A percentile compares a stretch with the other conserved stretches of the same genome.
Evolutionary conservation across 2,329 filamentous ascomycete genomes (phyloP).

Genomic region (Colletotrichum coccodes): DNA sequence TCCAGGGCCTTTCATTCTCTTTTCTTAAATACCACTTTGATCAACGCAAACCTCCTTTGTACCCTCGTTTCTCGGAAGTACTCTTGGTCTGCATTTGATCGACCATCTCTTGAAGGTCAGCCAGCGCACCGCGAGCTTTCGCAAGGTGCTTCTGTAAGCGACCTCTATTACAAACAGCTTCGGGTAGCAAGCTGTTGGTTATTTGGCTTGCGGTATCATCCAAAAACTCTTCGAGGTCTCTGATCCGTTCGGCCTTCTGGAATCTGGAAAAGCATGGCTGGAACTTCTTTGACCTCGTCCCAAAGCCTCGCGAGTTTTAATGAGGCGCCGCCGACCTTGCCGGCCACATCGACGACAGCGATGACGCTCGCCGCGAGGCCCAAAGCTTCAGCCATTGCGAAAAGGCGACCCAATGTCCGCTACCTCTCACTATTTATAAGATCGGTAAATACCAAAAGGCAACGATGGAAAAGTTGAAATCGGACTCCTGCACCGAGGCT

Average conservation of each 20-base stretch:
- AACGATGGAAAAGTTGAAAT: background rate
- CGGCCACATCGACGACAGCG: conserved; percentile 23
- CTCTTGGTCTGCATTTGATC: conserved; percentile 11
- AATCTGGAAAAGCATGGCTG: background rate
- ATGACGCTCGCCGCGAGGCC: conserved; percentile 17
- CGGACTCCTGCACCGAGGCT: too few relatives aligned
- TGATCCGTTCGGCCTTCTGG: background rate
- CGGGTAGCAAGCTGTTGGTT: background rate
- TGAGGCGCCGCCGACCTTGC: conserved; percentile 28
- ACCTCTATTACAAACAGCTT: background rate
- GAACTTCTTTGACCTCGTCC: conserved; percentile 31
- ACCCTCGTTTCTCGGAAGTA: too few relatives aligned
- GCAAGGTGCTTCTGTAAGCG: background rate
- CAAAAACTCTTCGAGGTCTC: conserved; percentile 1
- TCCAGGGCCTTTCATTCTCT: conserved; percentile 33
- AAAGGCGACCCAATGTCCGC: background rate
- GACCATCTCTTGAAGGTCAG: background rate
- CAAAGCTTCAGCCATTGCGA: conserved; percentile 13
- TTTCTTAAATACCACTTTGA: conserved; percentile 36
- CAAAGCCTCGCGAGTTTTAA: conserved; percentile 31
- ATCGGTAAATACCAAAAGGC: background rate
- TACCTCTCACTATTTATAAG: background rate
- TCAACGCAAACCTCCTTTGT: conserved; percentile 34
- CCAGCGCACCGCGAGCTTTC: background rate
- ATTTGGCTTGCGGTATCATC: background rate